Evolutionary conservation across 192 early-diverging fungal species (phyloP).

Genomic region (Piromyces sp.): DNA sequence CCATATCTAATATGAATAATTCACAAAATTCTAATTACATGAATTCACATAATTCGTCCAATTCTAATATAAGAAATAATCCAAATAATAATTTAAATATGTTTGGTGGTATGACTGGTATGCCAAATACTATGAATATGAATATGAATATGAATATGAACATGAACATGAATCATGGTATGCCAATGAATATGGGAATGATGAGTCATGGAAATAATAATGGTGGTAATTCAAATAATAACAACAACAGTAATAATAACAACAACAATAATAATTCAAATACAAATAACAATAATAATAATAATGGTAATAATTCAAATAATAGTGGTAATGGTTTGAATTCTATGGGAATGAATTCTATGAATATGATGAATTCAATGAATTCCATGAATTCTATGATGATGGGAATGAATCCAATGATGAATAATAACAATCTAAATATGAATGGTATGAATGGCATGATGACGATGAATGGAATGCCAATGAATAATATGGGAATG

Average conservation of each 20-base stretch:
- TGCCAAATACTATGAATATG: not conserved
- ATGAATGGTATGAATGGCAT: not conserved
- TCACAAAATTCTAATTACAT: not conserved
- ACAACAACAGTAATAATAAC: not conserved
- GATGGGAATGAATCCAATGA: not conserved
- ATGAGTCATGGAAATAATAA: not conserved
- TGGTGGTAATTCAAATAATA: not conserved
- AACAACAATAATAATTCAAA: not conserved
- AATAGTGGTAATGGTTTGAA: not conserved
- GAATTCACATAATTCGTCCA: not conserved
- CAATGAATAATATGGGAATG: not conserved
- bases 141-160: not conserved
- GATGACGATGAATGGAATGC: not conserved
- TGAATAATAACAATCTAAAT: not conserved
- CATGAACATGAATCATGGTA: not conserved
- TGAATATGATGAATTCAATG: not conserved
- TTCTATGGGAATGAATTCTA: not conserved
- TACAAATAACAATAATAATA: not conserved
- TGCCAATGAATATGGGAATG: not conserved
- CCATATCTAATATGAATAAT: not conserved
- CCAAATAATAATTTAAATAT: not conserved
- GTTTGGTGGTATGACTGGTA: not conserved
- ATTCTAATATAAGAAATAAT: not conserved
- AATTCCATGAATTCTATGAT: not conserved
- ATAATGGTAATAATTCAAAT: not conserved